Evolutionary conservation across 2,329 filamentous ascomycete genomes (phyloP).

Genomic region (Botryotinia convoluta): DNA sequence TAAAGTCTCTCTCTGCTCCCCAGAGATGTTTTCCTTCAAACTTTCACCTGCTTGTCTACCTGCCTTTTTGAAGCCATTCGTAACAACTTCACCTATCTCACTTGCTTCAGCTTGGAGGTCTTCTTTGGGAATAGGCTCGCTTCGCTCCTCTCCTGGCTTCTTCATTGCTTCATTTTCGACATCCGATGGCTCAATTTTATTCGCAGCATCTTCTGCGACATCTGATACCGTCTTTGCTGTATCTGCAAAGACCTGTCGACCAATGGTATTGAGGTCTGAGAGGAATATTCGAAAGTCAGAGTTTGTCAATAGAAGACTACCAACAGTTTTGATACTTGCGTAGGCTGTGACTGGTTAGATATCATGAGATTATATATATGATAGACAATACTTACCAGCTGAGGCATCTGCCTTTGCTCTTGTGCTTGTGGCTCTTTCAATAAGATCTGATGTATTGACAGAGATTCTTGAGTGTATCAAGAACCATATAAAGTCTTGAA

Average conservation of each 20-base stretch:
- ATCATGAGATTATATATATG: slow-evolving; percentile 21
- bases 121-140: slow-evolving; percentile 51
- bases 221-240: slow-evolving; percentile 77
- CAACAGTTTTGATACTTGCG: slow-evolving; percentile 77
- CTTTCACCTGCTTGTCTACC: slow-evolving; percentile 64
- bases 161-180: slow-evolving; percentile 56
- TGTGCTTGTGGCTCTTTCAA: slow-evolving; percentile 56
- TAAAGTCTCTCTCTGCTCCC: slow-evolving; percentile 70
- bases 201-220: slow-evolving; percentile 70
- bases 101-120: slow-evolving; percentile 60
- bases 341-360: slow-evolving; percentile 55
- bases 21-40: slow-evolving; percentile 68
- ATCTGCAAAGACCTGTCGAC: slow-evolving; percentile 81
- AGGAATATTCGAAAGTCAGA: slow-evolving; percentile 86
- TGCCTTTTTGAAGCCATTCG: slow-evolving; percentile 47
- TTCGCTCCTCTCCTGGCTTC: slow-evolving; percentile 37
- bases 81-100: slow-evolving; percentile 47
- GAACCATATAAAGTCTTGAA: slow-evolving; percentile 91
- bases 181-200: slow-evolving; percentile 67
- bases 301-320: slow-evolving; percentile 82
- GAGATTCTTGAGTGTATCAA: slow-evolving; percentile 69
- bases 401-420: slow-evolving; percentile 68
- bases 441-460: slow-evolving; percentile 64
- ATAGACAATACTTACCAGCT: slow-evolving; percentile 52
- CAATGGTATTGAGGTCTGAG: slow-evolving; percentile 73